Evolutionary conservation across 169 alveolate species (phyloP), one percentile per base, ranked within the genome.

Genomic region (Plasmodium inui): DNA sequence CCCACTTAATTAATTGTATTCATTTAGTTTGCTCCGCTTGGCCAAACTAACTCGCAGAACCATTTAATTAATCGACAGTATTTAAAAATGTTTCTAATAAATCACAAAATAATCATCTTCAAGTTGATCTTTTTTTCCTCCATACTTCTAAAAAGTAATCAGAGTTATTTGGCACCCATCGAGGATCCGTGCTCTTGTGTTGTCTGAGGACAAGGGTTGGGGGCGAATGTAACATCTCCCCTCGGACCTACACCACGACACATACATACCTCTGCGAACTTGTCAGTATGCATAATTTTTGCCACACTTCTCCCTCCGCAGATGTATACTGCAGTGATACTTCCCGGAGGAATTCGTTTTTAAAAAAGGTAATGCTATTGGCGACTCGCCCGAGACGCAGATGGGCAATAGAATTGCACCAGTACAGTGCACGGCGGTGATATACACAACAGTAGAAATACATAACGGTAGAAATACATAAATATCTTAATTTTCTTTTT

Each of bases 21-120:
- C n/a, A 78, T 78, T 19, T 28, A 39, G 41, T 78, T 30, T 80
- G 17, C 30, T 80, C 32, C 30, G 30, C 10, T 41, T 61, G 44
- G 67, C 28, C 17, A 82, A 82, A 28, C 72, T n/a, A 32, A 83
- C 53, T 1, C 50, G 1, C 53, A 70, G 83, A 83, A 83, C 32
- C 22, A 17, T 67, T 70, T 71, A n/a, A 41, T 67, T 70, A 83
- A 67, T 41, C 34, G 71, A 61, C 28, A 0, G 37, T 83, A 71
- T 67, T 41, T 41, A 83, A 83, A 67, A 71, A 86, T 86, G 93
- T 86, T 74, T 78, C 70, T 78, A 22, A 86, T 46, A 12, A 86
- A 74, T 34, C 32, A 34, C 41, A 86, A 57, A 74, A 55, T 34
- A 76, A 39, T 74, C 12, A 53, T 86, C 67, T 76, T 50, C 28